Conservation (phyloP, 306 rosid genomes). For the Castanea mollissima region DNA sequence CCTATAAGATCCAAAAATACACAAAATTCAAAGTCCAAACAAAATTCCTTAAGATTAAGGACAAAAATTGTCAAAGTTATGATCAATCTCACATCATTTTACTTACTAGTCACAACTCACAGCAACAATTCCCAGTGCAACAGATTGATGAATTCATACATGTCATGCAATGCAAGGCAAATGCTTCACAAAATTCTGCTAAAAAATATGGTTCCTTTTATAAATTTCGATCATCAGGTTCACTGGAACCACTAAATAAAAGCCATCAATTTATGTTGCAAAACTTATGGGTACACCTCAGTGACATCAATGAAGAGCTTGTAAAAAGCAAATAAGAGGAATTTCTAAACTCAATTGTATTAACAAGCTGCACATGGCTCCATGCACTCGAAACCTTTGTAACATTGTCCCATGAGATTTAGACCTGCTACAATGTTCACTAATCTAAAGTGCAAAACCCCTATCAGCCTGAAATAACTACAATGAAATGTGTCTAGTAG, state of each 20-base stretch:
- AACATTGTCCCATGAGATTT: neutral
- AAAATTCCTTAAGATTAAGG: no score
- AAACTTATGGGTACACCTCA: no score
- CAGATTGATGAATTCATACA: no score
- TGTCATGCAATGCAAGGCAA: no score
- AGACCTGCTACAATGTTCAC: neutral
- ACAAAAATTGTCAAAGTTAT: no score
- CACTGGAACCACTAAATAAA: neutral
- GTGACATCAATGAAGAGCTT: neutral
- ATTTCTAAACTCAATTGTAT: neutral
- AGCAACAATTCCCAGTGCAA: no score
- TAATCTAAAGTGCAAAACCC: neutral
- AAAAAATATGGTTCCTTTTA: neutral
- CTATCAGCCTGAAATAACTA: neutral
- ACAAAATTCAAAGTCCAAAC: no score
- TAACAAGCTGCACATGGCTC: neutral
- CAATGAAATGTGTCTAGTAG: neutral
- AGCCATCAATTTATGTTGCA: neutral
- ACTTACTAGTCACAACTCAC: no score
- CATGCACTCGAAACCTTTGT: neutral
- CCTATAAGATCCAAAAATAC: no score
- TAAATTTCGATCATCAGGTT: neutral
- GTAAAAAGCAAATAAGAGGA: neutral
- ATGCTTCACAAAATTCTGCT: neutral
- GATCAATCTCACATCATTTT: no score